Percentiles rank a stretch among this genome's conserved stretches.
These are phyloP conservation scores for Nannochloris sp. DNA, from an alignment of 139 green algal genomes.

Conservation along the genomic window DNA sequence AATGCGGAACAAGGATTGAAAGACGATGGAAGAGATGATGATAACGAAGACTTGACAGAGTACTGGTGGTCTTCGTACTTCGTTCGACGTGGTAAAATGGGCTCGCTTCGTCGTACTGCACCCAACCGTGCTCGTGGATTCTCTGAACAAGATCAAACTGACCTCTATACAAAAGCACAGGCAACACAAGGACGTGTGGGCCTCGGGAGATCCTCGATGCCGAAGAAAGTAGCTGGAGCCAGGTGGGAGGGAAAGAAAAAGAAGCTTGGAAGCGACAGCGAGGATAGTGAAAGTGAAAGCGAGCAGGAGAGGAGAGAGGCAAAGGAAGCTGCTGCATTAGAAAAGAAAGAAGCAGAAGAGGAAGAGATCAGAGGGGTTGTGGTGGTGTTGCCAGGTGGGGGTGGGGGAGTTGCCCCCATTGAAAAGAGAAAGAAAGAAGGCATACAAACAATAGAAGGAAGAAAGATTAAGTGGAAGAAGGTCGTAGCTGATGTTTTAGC, in stretches of 20 bases:
- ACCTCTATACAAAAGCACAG: slow-evolving; percentile 67
- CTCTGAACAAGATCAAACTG: slow-evolving; percentile 74
- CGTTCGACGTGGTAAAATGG: background rate
- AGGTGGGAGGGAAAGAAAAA: slow-evolving; percentile 73
- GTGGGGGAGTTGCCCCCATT: background rate
- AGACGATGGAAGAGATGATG: background rate
- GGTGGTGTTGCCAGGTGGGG: background rate
- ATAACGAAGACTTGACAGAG: background rate
- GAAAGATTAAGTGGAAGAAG: slow-evolving; percentile 22
- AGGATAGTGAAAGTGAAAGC: slow-evolving; percentile 32
- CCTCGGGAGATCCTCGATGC: slow-evolving; percentile 55
- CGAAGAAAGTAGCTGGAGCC: slow-evolving; percentile 74
- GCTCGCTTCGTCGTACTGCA: background rate
- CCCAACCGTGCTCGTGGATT: slow-evolving; percentile 43
- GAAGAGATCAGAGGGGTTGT: slow-evolving; percentile 20
- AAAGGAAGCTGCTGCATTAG: slow-evolving; percentile 34
- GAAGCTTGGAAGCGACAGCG: slow-evolving; percentile 37
- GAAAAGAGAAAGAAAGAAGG: background rate
- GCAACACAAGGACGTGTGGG: slow-evolving; percentile 61
- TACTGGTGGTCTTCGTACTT: slow-evolving; percentile 13
- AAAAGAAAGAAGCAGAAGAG: slow-evolving; percentile 1
- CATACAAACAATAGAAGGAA: background rate
- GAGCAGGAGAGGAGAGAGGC: slow-evolving; percentile 18
- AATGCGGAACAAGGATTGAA: no score
- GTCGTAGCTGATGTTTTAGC: slow-evolving; percentile 1